phyloP scores from a whole-genome alignment of 2,329 filamentous ascomycete species.

The Apiospora arundinis region DNA sequence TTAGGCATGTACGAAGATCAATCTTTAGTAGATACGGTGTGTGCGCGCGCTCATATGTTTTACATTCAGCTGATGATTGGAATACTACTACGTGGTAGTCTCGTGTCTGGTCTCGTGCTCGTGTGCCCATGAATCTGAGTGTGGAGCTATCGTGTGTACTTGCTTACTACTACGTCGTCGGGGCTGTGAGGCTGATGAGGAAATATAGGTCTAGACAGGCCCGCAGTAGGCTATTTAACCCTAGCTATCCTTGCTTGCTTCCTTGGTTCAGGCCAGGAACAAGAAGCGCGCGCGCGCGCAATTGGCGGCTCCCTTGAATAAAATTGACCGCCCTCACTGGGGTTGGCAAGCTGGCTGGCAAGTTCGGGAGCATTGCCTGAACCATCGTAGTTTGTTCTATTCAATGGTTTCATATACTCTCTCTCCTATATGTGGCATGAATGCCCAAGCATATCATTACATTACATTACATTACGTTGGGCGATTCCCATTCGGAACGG shows the following conservation, averaged over 20 bases:
- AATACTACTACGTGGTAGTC: neutral
- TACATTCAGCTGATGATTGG: neutral
- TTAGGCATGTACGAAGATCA: neutral
- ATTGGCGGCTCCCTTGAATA: neutral
- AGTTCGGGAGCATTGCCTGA: neutral
- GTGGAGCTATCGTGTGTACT: neutral
- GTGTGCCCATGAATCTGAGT: neutral
- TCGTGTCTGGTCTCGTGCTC: neutral
- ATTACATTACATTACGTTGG: neutral
- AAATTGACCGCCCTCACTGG: neutral
- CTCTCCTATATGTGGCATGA: neutral
- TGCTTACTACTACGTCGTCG: slow-evolving; percentile 15
- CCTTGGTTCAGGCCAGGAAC: neutral
- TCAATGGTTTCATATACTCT: neutral
- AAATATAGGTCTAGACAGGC: neutral
- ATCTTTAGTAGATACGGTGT: neutral
- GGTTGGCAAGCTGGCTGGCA: neutral
- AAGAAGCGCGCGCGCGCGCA: slow-evolving; percentile 3
- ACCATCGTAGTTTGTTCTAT: neutral
- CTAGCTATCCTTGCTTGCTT: neutral
- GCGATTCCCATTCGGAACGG: neutral
- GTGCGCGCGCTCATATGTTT: slow-evolving; percentile 1
- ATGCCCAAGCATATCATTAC: neutral
- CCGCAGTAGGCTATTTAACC: neutral
- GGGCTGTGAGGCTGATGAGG: slow-evolving; percentile 7